Conservation (phyloP, 2,329 filamentous ascomycete species). For the Sodiomyces alkalinus region DNA sequence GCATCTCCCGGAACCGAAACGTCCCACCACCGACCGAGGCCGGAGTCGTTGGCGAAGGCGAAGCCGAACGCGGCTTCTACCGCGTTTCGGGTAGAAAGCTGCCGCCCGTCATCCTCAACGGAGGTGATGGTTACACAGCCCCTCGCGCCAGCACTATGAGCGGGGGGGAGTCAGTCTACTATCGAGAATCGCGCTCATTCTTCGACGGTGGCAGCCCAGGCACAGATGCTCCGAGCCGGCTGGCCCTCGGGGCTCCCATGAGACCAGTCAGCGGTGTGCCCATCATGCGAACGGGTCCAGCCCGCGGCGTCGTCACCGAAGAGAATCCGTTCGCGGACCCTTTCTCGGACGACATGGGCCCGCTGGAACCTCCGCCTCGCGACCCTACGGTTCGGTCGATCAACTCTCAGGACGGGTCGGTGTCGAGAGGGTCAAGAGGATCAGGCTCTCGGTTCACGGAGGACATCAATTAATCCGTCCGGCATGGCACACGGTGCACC, state of each 20-base stretch:
- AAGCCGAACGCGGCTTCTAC: slow-evolving; percentile 44
- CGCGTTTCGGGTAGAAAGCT: slow-evolving; percentile 51
- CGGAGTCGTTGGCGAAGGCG: slow-evolving; percentile 15
- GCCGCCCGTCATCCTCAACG: slow-evolving; percentile 44
- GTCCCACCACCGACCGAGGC: no score
- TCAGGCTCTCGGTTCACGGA: slow-evolving; percentile 26
- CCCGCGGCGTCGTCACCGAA: slow-evolving; percentile 44
- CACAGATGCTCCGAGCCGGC: slow-evolving; percentile 18
- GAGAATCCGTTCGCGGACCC: slow-evolving; percentile 31
- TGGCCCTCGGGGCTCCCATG: slow-evolving; percentile 43
- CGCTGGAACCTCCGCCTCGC: slow-evolving; percentile 12
- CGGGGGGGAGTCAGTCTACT: slow-evolving; percentile 32
- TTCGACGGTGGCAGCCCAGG: slow-evolving; percentile 15
- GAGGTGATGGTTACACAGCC: slow-evolving; percentile 48
- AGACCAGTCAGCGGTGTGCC: slow-evolving; percentile 43
- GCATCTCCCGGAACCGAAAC: slow-evolving; percentile 22
- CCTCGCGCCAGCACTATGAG: slow-evolving; percentile 26
- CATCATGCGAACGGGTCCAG: slow-evolving; percentile 50
- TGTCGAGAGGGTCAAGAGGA: slow-evolving; percentile 14
- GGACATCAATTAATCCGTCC: slow-evolving; percentile 11
- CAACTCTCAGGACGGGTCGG: slow-evolving; percentile 15
- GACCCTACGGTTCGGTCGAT: slow-evolving; percentile 23
- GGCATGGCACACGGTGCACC: no score
- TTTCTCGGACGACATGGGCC: slow-evolving; percentile 13
- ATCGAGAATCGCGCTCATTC: slow-evolving; percentile 35